Evolutionary conservation across 805 yeast species (phyloP), one percentile per base, ranked within the genome.

Genomic region (Kodamaea jinghongensis): DNA sequence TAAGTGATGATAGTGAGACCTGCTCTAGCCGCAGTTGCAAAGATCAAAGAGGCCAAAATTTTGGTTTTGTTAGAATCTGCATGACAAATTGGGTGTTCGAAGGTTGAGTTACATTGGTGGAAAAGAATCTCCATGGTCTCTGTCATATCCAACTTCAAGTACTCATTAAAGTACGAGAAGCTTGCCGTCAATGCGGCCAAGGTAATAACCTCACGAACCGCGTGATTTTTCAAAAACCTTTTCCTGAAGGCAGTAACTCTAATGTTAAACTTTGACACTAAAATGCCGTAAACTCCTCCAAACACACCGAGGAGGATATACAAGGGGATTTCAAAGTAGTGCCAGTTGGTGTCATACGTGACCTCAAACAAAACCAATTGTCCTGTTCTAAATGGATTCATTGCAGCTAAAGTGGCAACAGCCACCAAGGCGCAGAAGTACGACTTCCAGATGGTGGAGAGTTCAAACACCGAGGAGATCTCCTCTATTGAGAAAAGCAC

Each of bases 361-460:
- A 93, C 96, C 54, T 89, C 88, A 60, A 93, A 93, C 61, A 93
- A 68, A 10, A 93, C 97, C 47, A 93, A 76, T 61, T 90, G 96
- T 1, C 99, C 99, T 0, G 93, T 87, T 54, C 97, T 72, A 56
- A 90, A 93, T 2, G 99, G 98, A 53, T 95, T 86, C 51, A 90
- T 71, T 7, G 81, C 70, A 20, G 95, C 81, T 22, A 93, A 66
- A 0, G 88, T 81, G 0, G 87, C 78, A 0, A 90, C 91, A 0
- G 96, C 96, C 1, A 88, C 79, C 43, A 95, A 65, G 1, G 96
- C 85, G 52, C 97, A 89, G 52, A 88, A 90, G 55, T 90, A 93
- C 1, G 93, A 79, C 52, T 88, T 85, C 95, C 96, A 87, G 60
- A 95, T 74, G 1, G 96, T 86, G 3, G 84, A 73, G 11, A 89